Evolutionary conservation across 2,329 filamentous ascomycete genomes (phyloP).

Genomic region (Colletotrichum cordylinicola): DNA sequence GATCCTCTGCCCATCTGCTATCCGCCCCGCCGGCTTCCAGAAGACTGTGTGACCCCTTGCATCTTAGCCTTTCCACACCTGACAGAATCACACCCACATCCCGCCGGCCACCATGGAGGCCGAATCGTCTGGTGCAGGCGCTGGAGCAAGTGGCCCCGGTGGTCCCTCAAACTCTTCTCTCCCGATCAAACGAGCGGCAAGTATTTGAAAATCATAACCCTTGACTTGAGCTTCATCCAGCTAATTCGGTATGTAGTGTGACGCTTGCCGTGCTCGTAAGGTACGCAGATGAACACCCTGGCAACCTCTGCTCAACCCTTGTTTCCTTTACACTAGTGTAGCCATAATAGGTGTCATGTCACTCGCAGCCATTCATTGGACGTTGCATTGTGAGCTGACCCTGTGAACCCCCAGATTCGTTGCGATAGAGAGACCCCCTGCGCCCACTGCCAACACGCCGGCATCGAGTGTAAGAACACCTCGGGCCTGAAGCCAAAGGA

Average conservation of each 20-base stretch:
- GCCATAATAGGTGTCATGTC: slow-evolving; percentile 38
- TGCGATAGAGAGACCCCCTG: slow-evolving; percentile 9
- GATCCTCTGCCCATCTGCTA: background rate
- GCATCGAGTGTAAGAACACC: slow-evolving; percentile 12
- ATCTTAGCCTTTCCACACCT: background rate
- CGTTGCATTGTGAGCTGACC: background rate
- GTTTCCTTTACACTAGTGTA: slow-evolving; percentile 22
- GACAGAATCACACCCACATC: background rate
- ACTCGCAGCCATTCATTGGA: slow-evolving; percentile 29
- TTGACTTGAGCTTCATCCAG: background rate
- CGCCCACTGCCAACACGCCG: slow-evolving; percentile 9
- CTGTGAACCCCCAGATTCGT: background rate
- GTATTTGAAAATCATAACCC: background rate
- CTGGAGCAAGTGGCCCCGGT: background rate
- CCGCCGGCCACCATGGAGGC: background rate
- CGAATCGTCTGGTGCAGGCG: background rate
- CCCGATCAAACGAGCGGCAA: slow-evolving; percentile 17
- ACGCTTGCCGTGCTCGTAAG: slow-evolving; percentile 38
- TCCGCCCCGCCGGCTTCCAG: background rate
- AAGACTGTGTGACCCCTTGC: background rate
- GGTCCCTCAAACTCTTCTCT: background rate
- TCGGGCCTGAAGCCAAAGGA: slow-evolving; percentile 10
- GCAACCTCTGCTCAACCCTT: slow-evolving; percentile 30
- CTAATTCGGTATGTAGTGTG: slow-evolving; percentile 28
- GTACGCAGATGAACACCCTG: slow-evolving; percentile 23